Percentiles rank a stretch among this genome's conserved stretches.
Conservation (phyloP, 345 rosid genomes). For the Eucalyptus sideroxylon region DNA sequence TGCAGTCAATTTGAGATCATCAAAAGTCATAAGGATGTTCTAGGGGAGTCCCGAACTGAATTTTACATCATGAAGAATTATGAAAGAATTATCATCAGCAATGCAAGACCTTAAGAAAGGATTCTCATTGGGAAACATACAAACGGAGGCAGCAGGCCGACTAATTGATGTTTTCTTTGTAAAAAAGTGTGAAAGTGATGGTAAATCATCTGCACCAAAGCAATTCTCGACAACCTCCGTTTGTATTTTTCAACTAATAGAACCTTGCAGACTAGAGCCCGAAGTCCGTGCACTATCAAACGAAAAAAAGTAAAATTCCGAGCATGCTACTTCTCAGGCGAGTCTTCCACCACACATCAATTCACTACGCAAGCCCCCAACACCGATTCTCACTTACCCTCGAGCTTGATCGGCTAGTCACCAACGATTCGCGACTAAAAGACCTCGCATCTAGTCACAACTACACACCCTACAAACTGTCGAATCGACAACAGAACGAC, state of each 20-base stretch:
- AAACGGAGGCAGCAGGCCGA: too few species aligned
- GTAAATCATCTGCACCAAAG: too few species aligned
- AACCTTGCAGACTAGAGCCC: neutral
- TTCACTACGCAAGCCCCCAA: neutral
- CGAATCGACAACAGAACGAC: neutral
- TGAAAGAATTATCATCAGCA: too few species aligned
- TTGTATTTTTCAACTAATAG: neutral
- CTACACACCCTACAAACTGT: neutral
- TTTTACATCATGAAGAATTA: too few species aligned
- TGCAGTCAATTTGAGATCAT: too few species aligned
- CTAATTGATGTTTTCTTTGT: too few species aligned
- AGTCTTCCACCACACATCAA: neutral
- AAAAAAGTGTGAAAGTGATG: too few species aligned
- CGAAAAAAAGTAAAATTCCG: neutral
- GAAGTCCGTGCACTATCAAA: neutral
- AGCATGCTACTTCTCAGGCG: neutral
- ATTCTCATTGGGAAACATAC: too few species aligned
- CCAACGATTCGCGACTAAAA: neutral
- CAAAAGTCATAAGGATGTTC: too few species aligned
- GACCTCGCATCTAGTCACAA: neutral
- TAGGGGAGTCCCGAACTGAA: too few species aligned
- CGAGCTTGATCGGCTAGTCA: neutral
- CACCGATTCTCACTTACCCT: neutral
- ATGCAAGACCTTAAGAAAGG: too few species aligned
- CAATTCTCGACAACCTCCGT: too few species aligned